Conservation (phyloP, 176 grass and related monocot genomes). For the Guadua angustifolia region DNA sequence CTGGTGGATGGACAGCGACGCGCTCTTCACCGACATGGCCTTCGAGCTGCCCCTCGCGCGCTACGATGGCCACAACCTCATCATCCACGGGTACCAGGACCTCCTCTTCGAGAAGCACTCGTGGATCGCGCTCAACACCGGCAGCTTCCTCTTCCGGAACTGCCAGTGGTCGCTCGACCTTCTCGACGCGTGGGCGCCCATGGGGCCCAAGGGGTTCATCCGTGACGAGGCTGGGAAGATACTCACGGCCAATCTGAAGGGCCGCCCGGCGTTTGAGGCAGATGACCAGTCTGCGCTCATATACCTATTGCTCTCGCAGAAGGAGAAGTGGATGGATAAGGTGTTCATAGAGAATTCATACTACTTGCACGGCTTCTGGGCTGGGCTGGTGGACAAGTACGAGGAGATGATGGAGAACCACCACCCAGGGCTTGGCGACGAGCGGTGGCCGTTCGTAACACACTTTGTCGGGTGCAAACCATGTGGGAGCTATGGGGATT, state of each 20-base stretch:
- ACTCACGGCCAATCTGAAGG: conserved; percentile 76
- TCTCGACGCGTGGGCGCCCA: conserved; percentile 81
- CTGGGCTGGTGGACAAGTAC: conserved; percentile 83
- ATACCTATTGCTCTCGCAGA: conserved; percentile 84
- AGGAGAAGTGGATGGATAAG: conserved; percentile 81
- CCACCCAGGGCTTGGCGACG: conserved; percentile 80
- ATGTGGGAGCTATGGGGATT: conserved; percentile 92
- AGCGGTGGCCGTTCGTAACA: conserved; percentile 90
- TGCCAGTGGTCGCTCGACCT: conserved; percentile 92
- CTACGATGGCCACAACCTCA: conserved; percentile 72
- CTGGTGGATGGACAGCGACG: conserved; percentile 99
- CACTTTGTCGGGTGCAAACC: conserved; percentile 97
- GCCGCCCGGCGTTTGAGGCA: conserved; percentile 83
- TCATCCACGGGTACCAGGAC: conserved; percentile 92
- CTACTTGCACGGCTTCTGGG: conserved; percentile 97
- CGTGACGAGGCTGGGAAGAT: conserved; percentile 74
- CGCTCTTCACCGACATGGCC: conserved; percentile 95
- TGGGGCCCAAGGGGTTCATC: conserved; percentile 80
- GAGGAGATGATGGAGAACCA: conserved; percentile 97
- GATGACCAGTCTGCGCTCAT: conserved; percentile 94
- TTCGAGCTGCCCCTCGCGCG: conserved; percentile 76
- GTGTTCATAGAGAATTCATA: conserved; percentile 89
- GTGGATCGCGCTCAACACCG: conserved; percentile 90
- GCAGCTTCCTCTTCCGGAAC: conserved; percentile 89
- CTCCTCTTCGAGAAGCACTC: conserved; percentile 82